These are phyloP conservation scores for Fusarium equiseti DNA, from an alignment of 2,329 filamentous ascomycete genomes.

Conservation along the genomic window DNA sequence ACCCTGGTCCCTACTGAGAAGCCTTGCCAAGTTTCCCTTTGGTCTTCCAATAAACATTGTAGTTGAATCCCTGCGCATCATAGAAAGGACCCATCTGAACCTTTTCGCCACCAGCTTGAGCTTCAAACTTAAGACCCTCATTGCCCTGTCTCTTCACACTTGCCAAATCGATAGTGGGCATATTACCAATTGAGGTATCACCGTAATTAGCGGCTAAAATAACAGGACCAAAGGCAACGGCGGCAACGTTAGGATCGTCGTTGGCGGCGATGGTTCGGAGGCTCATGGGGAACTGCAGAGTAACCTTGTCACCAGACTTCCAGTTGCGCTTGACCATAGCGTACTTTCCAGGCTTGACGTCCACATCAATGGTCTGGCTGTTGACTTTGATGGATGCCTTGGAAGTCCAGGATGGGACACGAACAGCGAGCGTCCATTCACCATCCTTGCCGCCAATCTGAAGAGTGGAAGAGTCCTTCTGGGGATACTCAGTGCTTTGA, in stretches of 20 bases:
- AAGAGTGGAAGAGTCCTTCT: constrained; percentile 55
- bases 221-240: constrained; percentile 61
- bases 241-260: constrained; percentile 58
- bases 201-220: constrained; percentile 62
- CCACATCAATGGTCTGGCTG: constrained; percentile 48
- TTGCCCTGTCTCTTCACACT: constrained; percentile 45
- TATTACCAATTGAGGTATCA: constrained; percentile 33
- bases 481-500: constrained; percentile 59
- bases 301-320: constrained; percentile 58
- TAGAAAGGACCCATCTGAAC: constrained; percentile 56
- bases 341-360: constrained; percentile 54
- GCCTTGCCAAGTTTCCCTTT: constrained; percentile 13
- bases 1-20: background rate
- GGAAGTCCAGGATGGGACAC: constrained; percentile 61
- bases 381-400: constrained; percentile 58
- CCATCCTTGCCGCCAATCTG: constrained; percentile 53
- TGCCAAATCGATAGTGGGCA: constrained; percentile 50
- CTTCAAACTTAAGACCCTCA: constrained; percentile 50
- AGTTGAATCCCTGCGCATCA: constrained; percentile 57
- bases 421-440: constrained; percentile 55
- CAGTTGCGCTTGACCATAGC: constrained; percentile 57
- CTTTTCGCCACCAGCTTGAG: constrained; percentile 46
- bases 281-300: constrained; percentile 60
- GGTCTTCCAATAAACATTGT: constrained; percentile 57
- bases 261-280: constrained; percentile 60